Evolutionary conservation across 176 grass and related monocot genomes (phyloP).

Genomic region (Cenchrus purpureus): DNA sequence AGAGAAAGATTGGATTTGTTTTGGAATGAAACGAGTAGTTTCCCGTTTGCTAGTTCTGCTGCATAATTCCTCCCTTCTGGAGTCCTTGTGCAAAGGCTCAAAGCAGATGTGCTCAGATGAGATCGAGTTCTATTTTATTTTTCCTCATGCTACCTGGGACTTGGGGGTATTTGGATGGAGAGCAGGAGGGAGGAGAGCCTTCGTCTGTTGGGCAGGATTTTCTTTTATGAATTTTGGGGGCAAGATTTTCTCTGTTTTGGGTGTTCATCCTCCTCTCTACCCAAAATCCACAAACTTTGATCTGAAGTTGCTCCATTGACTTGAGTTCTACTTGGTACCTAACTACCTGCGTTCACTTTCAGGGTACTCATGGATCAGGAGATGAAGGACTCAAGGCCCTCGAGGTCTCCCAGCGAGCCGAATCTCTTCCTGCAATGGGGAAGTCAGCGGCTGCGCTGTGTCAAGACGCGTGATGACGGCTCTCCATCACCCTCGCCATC

Average conservation of each 20-base stretch:
- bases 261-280: background rate
- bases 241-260: background rate
- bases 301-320: background rate
- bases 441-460: conserved; percentile 68
- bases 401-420: conserved; percentile 51
- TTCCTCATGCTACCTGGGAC: background rate
- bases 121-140: background rate
- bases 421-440: conserved; percentile 80
- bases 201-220: background rate
- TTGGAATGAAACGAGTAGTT: background rate
- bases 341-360: conserved; percentile 21
- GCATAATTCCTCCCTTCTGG: background rate
- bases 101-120: background rate
- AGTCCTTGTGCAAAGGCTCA: background rate
- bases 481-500: conserved; percentile 42
- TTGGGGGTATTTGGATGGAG: background rate
- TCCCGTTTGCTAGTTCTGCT: background rate
- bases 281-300: background rate
- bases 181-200: background rate
- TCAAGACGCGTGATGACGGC: conserved; percentile 60
- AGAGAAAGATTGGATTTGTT: background rate
- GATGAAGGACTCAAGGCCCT: conserved; percentile 43
- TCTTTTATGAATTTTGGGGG: background rate
- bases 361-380: conserved; percentile 49
- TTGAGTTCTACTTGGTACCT: background rate